Evolutionary conservation across 257 asterid species (phyloP).

Genomic region (Voacanga thouarsii): DNA sequence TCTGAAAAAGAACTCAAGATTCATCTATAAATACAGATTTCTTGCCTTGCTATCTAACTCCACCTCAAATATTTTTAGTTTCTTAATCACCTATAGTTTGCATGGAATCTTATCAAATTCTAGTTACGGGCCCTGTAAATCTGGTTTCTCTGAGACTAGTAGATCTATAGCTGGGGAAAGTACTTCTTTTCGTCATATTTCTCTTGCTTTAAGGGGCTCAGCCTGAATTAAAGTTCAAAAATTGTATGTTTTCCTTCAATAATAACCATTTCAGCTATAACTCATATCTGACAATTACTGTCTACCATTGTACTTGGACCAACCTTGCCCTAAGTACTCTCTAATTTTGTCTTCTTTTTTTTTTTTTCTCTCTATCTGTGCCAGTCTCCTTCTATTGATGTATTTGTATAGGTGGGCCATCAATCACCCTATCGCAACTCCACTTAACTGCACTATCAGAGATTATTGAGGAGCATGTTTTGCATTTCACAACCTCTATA

Average conservation of each 20-base stretch:
- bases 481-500: conserved; percentile 51
- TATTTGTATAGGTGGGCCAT: conserved; percentile 24
- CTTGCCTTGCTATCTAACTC: conserved; percentile 34
- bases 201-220: no score
- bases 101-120: neutral
- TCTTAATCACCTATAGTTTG: neutral
- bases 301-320: neutral
- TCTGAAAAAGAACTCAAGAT: neutral
- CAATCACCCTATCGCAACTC: conserved; percentile 14
- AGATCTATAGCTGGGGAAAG: conserved; percentile 5
- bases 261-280: neutral
- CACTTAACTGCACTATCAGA: neutral
- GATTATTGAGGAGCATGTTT: conserved; percentile 42
- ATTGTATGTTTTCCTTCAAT: neutral
- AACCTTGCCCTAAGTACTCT: neutral
- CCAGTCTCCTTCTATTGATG: neutral
- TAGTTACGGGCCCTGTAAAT: neutral
- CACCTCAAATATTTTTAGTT: conserved; percentile 1
- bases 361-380: neutral
- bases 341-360: no score
- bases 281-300: neutral
- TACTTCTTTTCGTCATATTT: no score
- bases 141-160: neutral
- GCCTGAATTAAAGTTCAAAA: neutral
- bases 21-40: conserved; percentile 21